A percentile compares a stretch with the other conserved stretches of the same genome.
These are phyloP conservation scores for Pleurotus salmoneostramineus DNA, from an alignment of 768 basidiomycete genomes.

Conservation along the genomic window DNA sequence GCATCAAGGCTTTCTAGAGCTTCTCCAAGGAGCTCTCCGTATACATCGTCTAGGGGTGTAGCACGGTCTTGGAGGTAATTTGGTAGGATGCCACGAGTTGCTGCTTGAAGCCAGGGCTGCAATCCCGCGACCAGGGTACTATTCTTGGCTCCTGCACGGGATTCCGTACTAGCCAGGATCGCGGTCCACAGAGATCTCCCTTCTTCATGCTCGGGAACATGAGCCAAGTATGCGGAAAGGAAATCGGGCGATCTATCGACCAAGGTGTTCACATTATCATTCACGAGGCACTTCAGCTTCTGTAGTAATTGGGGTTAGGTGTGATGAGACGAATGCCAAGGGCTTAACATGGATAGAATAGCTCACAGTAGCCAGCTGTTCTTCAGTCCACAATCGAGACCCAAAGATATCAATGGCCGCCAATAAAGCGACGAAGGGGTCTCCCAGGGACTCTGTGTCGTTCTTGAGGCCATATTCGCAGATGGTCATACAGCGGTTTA, in stretches of 20 bases:
- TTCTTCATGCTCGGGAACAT: conserved; percentile 31
- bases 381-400: conserved; percentile 42
- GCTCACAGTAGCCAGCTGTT: conserved; percentile 39
- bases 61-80: conserved; percentile 37
- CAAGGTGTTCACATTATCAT: conserved; percentile 32
- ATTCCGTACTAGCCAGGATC: conserved; percentile 40
- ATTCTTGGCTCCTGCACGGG: conserved; percentile 19
- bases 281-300: conserved; percentile 43
- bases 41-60: conserved; percentile 40
- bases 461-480: conserved; percentile 7
- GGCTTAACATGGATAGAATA: background rate
- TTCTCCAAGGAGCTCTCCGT: conserved; percentile 34
- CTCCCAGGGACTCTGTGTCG: conserved; percentile 18
- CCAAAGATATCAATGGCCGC: conserved; percentile 44
- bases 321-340: background rate
- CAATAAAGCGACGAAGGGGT: conserved; percentile 23
- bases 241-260: conserved; percentile 37
- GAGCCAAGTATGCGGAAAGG: conserved; percentile 47
- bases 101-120: conserved; percentile 36
- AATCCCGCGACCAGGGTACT: conserved; percentile 15
- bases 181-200: conserved; percentile 40
- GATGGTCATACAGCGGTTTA: background rate
- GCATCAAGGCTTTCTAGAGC: conserved; percentile 24
- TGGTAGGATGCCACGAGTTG: conserved; percentile 34
- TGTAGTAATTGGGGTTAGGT: conserved; percentile 15